These are phyloP conservation scores for Acer saccharum DNA, from an alignment of 345 rosid genomes.

Conservation along the genomic window DNA sequence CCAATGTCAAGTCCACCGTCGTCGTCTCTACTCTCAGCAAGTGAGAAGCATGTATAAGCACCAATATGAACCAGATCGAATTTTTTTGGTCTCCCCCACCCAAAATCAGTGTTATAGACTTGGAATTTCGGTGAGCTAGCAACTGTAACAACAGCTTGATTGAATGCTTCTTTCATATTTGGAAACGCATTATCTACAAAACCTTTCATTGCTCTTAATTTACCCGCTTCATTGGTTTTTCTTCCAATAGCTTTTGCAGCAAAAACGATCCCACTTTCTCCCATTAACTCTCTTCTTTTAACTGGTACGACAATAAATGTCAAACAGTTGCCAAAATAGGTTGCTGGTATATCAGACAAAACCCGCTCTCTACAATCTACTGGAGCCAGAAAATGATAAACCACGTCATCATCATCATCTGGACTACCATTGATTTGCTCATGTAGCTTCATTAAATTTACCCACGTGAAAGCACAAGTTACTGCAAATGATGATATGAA, in stretches of 20 bases:
- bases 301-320: conserved; percentile 2
- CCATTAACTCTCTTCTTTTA: conserved; percentile 23
- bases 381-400: conserved; percentile 21
- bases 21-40: conserved; percentile 25
- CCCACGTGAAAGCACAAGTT: conserved; percentile 38
- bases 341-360: conserved; percentile 17
- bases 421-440: neutral
- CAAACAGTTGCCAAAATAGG: conserved; percentile 45
- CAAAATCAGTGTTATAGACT: conserved; percentile 41
- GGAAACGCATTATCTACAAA: no score
- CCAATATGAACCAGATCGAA: conserved; percentile 27
- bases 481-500: conserved; percentile 33
- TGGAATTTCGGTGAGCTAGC: conserved; percentile 37
- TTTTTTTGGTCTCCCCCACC: conserved; percentile 47
- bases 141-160: neutral
- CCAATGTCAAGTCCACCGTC: conserved; percentile 35
- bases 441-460: conserved; percentile 29
- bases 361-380: conserved; percentile 31
- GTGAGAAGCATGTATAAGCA: conserved; percentile 5
- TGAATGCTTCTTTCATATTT: no score
- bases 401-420: neutral
- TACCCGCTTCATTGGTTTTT: no score
- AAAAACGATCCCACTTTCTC: conserved; percentile 29
- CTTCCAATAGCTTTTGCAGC: conserved; percentile 36
- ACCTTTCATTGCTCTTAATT: no score